phyloP scores from a whole-genome alignment of 192 early-diverging fungal species.

The Backusella sp. region DNA sequence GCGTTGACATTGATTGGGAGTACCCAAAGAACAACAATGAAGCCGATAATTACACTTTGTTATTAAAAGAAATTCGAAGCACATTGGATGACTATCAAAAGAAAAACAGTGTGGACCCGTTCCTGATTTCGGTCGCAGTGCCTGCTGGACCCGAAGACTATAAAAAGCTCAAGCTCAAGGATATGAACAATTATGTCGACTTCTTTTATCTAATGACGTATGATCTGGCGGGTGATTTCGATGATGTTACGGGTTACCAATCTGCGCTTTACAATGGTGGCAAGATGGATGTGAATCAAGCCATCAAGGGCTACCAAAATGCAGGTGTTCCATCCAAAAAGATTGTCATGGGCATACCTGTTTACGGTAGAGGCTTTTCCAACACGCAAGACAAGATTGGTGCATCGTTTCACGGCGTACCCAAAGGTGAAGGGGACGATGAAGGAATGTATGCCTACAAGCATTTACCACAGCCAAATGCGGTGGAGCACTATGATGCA shows the following conservation, averaged over 20 bases:
- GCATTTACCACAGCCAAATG: slow-evolving; percentile 61
- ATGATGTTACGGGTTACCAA: slow-evolving; percentile 76
- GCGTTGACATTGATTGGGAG: slow-evolving; percentile 76
- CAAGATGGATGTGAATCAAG: slow-evolving; percentile 58
- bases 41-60: slow-evolving; percentile 71
- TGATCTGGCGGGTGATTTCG: slow-evolving; percentile 70
- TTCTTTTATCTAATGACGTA: slow-evolving; percentile 93
- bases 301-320: slow-evolving; percentile 67
- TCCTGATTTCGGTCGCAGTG: slow-evolving; percentile 68
- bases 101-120: slow-evolving; percentile 30
- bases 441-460: slow-evolving; percentile 89
- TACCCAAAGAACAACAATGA: slow-evolving; percentile 75
- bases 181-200: slow-evolving; percentile 66
- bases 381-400: slow-evolving; percentile 70
- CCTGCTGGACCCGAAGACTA: slow-evolving; percentile 60
- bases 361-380: slow-evolving; percentile 90
- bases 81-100: slow-evolving; percentile 56
- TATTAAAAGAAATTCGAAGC: slow-evolving; percentile 72
- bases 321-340: slow-evolving; percentile 79
- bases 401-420: slow-evolving; percentile 62
- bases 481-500: slow-evolving; percentile 76
- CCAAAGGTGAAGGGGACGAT: slow-evolving; percentile 87
- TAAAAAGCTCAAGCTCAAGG: slow-evolving; percentile 54
- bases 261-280: slow-evolving; percentile 72
- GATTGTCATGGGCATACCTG: slow-evolving; percentile 85